These are phyloP conservation scores for Tetradesmus obliquus DNA, from an alignment of 139 green algal species.

Conservation along the genomic window DNA sequence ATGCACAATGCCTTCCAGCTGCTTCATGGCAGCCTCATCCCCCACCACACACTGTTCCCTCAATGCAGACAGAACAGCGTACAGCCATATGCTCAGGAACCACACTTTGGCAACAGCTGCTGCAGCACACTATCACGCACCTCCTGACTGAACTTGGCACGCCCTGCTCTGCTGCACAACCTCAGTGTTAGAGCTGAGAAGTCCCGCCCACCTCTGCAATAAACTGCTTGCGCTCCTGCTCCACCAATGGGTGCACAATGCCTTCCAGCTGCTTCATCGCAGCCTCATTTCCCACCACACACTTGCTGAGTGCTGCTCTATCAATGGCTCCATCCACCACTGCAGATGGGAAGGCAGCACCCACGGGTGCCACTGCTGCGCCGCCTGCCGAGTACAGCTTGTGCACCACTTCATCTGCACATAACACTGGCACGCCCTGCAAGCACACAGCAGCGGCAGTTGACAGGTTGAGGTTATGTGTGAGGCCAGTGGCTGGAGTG, in stretches of 20 bases:
- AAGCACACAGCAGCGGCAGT: neutral
- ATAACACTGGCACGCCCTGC: conserved; percentile 66
- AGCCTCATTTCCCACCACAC: conserved; percentile 59
- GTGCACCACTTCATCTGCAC: conserved; percentile 75
- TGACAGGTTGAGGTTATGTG: neutral
- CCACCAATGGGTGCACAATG: conserved; percentile 88
- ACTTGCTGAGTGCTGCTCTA: conserved; percentile 46
- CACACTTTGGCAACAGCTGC: too few relatives aligned
- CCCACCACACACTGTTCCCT: conserved; percentile 46
- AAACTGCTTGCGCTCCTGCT: conserved; percentile 53
- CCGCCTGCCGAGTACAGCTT: conserved; percentile 71
- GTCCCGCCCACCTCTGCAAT: conserved; percentile 46
- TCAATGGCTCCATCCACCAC: conserved; percentile 56
- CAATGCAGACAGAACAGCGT: neutral
- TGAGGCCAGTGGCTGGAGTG: too few relatives aligned
- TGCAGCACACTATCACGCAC: neutral
- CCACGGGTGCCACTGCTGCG: conserved; percentile 67
- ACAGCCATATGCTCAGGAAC: neutral
- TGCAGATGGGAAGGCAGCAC: conserved; percentile 60
- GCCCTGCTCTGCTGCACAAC: too few relatives aligned
- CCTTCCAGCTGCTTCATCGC: conserved; percentile 78
- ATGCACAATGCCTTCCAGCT: conserved; percentile 85
- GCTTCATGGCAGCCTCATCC: conserved; percentile 63
- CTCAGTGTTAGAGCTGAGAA: too few relatives aligned
- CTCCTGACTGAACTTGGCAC: neutral